Conservation (phyloP, 2,329 filamentous ascomycete species). For the Penicillium sp. region DNA sequence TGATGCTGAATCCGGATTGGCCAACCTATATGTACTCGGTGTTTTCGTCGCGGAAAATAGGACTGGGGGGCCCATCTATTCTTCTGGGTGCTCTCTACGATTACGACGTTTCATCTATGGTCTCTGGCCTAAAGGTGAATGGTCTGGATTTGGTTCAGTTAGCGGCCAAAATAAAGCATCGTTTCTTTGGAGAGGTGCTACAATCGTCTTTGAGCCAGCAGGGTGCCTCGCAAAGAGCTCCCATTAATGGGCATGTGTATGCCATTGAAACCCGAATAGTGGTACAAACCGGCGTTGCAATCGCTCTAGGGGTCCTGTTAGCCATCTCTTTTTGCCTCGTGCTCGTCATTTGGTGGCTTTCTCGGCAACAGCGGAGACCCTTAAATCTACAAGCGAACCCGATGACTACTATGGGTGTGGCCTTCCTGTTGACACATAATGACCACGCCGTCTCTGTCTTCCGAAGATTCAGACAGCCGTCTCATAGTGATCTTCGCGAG, state of each 20-base stretch:
- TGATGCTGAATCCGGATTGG: constrained; percentile 9
- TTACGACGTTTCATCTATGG: constrained; percentile 9
- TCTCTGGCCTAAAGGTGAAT: too few relatives aligned
- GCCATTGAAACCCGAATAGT: constrained; percentile 9
- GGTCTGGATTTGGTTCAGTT: constrained; percentile 2
- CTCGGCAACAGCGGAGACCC: background rate
- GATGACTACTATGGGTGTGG: constrained; percentile 2
- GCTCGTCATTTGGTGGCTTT: constrained; percentile 9
- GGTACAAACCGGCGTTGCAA: constrained; percentile 11
- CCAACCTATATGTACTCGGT: constrained; percentile 15
- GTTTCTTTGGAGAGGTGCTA: constrained; percentile 18
- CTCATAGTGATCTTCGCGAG: constrained; percentile 3
- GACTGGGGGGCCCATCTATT: constrained; percentile 13
- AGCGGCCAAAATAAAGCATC: constrained; percentile 12
- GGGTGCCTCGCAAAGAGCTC: background rate
- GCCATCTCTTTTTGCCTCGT: constrained; percentile 9
- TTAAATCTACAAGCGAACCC: constrained; percentile 15
- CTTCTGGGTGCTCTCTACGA: constrained; percentile 20
- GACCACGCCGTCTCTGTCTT: constrained; percentile 1
- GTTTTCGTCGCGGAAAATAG: background rate
- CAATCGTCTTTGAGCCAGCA: constrained; percentile 9
- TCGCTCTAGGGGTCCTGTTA: constrained; percentile 13
- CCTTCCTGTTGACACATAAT: constrained; percentile 6
- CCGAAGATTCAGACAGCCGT: constrained; percentile 7
- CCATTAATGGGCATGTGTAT: constrained; percentile 1